Evolutionary conservation across 2,329 filamentous ascomycete species (phyloP).

Genomic region (Fusarium fujikuroi): DNA sequence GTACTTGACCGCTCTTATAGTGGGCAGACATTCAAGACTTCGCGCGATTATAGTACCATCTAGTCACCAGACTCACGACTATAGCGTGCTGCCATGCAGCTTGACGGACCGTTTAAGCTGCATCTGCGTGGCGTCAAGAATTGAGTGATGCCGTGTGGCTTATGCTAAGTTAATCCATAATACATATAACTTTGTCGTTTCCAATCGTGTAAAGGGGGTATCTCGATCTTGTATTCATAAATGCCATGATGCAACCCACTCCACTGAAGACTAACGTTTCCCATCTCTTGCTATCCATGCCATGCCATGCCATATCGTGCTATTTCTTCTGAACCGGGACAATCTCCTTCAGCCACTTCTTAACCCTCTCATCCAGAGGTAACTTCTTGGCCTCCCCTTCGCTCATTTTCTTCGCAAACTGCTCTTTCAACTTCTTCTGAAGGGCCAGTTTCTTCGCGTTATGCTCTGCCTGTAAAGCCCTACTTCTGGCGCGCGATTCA

Average conservation of each 20-base stretch:
- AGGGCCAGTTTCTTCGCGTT: slow-evolving; percentile 2
- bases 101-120: slow-evolving; percentile 1
- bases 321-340: slow-evolving; percentile 9
- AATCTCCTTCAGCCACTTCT: slow-evolving; percentile 39
- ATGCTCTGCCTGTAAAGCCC: slow-evolving; percentile 1
- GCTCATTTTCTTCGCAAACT: slow-evolving; percentile 35
- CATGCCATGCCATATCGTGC: not conserved
- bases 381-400: slow-evolving; percentile 36
- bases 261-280: not conserved
- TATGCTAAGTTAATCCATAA: not conserved
- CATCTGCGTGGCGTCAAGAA: slow-evolving; percentile 11
- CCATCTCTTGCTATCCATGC: slow-evolving; percentile 11
- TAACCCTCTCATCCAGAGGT: slow-evolving; percentile 37
- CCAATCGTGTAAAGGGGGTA: slow-evolving; percentile 27
- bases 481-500: slow-evolving; percentile 3
- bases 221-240: slow-evolving; percentile 35
- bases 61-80: slow-evolving; percentile 2
- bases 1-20: slow-evolving; percentile 16
- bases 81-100: not conserved
- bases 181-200: slow-evolving; percentile 8
- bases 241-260: slow-evolving; percentile 13
- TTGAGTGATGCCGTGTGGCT: slow-evolving; percentile 2
- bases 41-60: slow-evolving; percentile 6
- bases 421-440: slow-evolving; percentile 28
- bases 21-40: slow-evolving; percentile 5